Base-by-base conservation (phyloP, 192 early-diverging fungal genomes). In the Neocallimastix lanati region DNA sequence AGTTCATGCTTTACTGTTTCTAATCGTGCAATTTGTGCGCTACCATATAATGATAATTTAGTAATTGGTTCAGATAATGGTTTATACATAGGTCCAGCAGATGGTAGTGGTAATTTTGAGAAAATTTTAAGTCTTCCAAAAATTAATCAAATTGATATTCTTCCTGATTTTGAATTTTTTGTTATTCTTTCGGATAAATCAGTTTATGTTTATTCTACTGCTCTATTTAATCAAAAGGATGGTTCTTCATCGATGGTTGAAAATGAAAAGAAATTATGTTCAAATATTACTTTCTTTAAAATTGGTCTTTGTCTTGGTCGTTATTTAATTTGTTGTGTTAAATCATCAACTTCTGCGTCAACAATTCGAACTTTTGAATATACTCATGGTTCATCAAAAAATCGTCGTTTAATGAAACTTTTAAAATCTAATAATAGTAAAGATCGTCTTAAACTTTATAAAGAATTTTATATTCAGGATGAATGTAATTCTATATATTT, bases 51-150 rank as follows among this genome's bases (percentile, higher is more conserved):
- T 84, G 88, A 87, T 12, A 82, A 88, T 38, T 86, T 97, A 67
- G 84, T 95, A 28, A 82, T 97, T 77, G 96, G 94, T 28, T 93
- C 95, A 2, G 95, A 98, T 81, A 84, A 88, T 28, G 96, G 96
- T 9, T 84, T 98, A 25, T 98, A 91, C 80, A 85, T 93, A 3
- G 92, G 91, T 6, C 87, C 91, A n/a, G 83, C 86, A 27, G 87
- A 87, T 29, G 81, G 50, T 11, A 76, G 28, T 28, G 29, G 67
- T 33, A 77, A 38, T 50, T 87, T 88, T 79, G 76, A 77, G 2
- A 76, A 83, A 40, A 81, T 91, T 35, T 81, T 96, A 21, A 83
- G 86, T 28, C 77, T 94, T 76, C 94, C 95, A 78, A 91, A 91
- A 81, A 91, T 96, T 76, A 87, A 85, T 29, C 96, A 98, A 84